Conservation (phyloP, 1,284 basidiomycete species). For the Blastosporella zonata region DNA sequence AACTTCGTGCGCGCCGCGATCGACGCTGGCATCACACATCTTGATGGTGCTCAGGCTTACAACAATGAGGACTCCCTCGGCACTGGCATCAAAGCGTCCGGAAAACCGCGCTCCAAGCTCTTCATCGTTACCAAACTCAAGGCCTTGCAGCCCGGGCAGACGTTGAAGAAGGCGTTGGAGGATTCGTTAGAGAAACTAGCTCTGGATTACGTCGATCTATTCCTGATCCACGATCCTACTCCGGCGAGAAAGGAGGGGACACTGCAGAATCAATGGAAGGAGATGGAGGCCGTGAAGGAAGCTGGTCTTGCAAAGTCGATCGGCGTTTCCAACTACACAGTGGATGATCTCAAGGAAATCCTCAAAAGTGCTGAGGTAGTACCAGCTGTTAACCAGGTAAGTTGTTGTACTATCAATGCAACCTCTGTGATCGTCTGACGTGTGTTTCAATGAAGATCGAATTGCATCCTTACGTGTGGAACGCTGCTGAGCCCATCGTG, state of each 20-base stretch:
- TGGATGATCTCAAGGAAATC: constrained; percentile 63
- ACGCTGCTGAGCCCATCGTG: constrained; percentile 51
- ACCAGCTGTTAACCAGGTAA: constrained; percentile 80
- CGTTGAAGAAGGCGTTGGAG: constrained; percentile 49
- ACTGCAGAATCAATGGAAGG: constrained; percentile 63
- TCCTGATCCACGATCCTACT: constrained; percentile 69
- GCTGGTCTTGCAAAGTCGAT: constrained; percentile 74
- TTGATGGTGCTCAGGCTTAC: constrained; percentile 73
- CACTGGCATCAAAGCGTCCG: constrained; percentile 48
- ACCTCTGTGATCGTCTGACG: not conserved
- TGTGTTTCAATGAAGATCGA: constrained; percentile 52
- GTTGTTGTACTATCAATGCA: constrained; percentile 7
- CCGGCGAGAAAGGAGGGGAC: constrained; percentile 38
- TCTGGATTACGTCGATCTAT: constrained; percentile 72
- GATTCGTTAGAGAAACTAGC: constrained; percentile 59
- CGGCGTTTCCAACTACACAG: constrained; percentile 82
- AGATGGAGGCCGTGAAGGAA: constrained; percentile 65
- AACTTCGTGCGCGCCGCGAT: constrained; percentile 52
- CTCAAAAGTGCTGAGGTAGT: constrained; percentile 54
- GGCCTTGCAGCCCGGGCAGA: constrained; percentile 36
- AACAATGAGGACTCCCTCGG: constrained; percentile 59
- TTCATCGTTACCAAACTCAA: constrained; percentile 69
- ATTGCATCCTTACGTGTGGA: constrained; percentile 77
- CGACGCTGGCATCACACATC: constrained; percentile 59
- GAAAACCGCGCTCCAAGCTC: constrained; percentile 52